These are phyloP conservation scores for Fusarium veterinarium DNA, from an alignment of 2,329 filamentous ascomycete genomes.

Conservation along the genomic window DNA sequence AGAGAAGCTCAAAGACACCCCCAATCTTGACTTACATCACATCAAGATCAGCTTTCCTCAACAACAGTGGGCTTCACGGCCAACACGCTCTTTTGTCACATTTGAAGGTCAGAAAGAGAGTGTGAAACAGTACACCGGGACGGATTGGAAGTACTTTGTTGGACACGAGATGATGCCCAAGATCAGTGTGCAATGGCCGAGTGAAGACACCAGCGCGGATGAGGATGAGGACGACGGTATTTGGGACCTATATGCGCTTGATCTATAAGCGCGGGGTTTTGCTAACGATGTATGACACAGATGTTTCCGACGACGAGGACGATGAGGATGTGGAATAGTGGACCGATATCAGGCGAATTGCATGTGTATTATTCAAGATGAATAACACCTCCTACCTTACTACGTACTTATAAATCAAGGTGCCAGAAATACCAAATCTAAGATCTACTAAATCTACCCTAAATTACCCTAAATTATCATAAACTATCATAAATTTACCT, in stretches of 20 bases:
- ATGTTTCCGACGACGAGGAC: constrained; percentile 7
- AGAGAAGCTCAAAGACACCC: constrained; percentile 46
- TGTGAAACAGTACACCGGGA: constrained; percentile 47
- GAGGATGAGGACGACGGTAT: constrained; percentile 41
- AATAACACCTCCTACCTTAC: too few relatives aligned
- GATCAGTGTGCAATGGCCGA: constrained; percentile 23
- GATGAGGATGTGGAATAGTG: not conserved
- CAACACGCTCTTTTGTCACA: constrained; percentile 7
- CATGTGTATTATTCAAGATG: not conserved
- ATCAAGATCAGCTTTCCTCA: constrained; percentile 48
- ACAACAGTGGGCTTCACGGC: constrained; percentile 41
- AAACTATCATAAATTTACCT: not conserved
- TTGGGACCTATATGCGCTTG: constrained; percentile 46
- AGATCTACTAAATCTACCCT: not conserved
- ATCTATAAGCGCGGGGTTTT: constrained; percentile 32
- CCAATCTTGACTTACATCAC: constrained; percentile 49
- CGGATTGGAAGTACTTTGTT: constrained; percentile 52
- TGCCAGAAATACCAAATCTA: not conserved
- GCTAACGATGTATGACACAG: constrained; percentile 33
- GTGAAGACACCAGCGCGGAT: constrained; percentile 24
- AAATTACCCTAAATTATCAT: not conserved
- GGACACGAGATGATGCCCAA: constrained; percentile 43
- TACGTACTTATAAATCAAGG: too few relatives aligned
- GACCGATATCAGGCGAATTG: not conserved
- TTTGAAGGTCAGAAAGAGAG: constrained; percentile 16